Percentiles rank a stretch among this genome's conserved stretches.
Conservation (phyloP, 306 rosid genomes). For the Glycyrrhiza uralensis region DNA sequence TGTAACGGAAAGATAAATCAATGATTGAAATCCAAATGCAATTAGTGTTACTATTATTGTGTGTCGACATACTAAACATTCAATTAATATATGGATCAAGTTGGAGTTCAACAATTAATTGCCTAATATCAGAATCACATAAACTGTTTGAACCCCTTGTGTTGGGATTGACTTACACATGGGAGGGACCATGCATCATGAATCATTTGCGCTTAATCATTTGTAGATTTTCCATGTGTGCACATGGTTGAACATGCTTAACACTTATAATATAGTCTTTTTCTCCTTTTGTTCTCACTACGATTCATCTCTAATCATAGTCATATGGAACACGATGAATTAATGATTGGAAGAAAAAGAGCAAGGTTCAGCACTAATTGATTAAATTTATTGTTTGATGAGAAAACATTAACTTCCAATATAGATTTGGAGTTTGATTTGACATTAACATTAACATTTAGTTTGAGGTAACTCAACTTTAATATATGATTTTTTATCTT, state of each 20-base stretch:
- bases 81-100: slow-evolving; percentile 31
- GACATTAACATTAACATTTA: neutral
- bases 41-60: slow-evolving; percentile 6
- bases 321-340: slow-evolving; percentile 10
- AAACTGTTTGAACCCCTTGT: slow-evolving; percentile 25
- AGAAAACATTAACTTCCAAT: neutral
- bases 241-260: slow-evolving; percentile 76
- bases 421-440: neutral
- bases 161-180: slow-evolving; percentile 38
- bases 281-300: neutral
- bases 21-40: slow-evolving; percentile 31
- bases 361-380: neutral
- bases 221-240: slow-evolving; percentile 48
- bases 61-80: slow-evolving; percentile 13
- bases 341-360: slow-evolving; percentile 13
- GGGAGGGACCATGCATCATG: slow-evolving; percentile 51
- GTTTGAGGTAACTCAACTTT: no score
- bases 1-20: slow-evolving; percentile 10
- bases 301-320: slow-evolving; percentile 5
- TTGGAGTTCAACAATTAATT: slow-evolving; percentile 37
- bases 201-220: slow-evolving; percentile 30
- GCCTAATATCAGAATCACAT: slow-evolving; percentile 20
- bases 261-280: slow-evolving; percentile 25
- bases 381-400: neutral
- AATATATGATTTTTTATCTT: no score